phyloP scores from a whole-genome alignment of 768 basidiomycete species.

The Scleroderma bovista region DNA sequence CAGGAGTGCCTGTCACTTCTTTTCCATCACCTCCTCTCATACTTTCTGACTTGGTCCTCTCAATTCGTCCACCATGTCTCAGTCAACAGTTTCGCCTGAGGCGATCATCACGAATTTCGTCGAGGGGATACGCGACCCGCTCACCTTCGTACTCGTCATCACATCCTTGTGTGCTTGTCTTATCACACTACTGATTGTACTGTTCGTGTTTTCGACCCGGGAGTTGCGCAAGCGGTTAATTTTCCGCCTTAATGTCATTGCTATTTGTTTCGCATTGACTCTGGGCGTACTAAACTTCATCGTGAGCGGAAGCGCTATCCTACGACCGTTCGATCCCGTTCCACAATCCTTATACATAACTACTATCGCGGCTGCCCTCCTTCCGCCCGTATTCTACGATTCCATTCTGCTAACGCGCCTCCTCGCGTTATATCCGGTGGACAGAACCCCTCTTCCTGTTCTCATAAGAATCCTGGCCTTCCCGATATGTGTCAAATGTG shows the following conservation, averaged over 20 bases:
- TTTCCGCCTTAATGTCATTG: neutral
- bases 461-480: constrained; percentile 22
- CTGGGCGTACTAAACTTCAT: neutral
- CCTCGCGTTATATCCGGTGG: constrained; percentile 30
- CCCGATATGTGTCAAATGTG: constrained; percentile 26
- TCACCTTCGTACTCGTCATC: neutral
- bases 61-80: neutral
- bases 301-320: constrained; percentile 1
- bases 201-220: neutral
- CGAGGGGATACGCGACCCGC: neutral
- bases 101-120: neutral
- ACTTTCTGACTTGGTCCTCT: neutral
- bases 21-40: neutral
- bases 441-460: constrained; percentile 8
- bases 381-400: constrained; percentile 33
- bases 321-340: constrained; percentile 14
- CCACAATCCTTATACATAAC: constrained; percentile 13
- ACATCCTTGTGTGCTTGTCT: neutral
- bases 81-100: neutral
- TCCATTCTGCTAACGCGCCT: constrained; percentile 34
- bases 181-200: neutral
- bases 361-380: constrained; percentile 17
- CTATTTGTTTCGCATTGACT: neutral
- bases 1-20: neutral
- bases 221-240: neutral